Conservation (phyloP, 2,329 filamentous ascomycete species). For the Claviceps digitariae region DNA sequence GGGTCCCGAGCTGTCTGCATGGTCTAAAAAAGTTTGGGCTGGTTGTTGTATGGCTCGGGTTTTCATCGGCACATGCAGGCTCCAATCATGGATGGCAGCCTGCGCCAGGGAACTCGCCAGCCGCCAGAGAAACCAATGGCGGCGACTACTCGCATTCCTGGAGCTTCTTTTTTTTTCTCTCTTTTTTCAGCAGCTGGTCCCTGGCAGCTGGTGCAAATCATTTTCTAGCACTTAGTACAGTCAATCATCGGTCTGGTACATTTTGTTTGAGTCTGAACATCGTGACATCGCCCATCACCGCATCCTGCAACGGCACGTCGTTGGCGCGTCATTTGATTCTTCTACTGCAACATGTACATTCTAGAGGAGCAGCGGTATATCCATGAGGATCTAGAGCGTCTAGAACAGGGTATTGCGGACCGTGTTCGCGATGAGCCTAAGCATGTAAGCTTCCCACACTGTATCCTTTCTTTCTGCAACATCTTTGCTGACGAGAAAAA, state of each 20-base stretch:
- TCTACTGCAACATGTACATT: constrained; percentile 51
- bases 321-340: not conserved
- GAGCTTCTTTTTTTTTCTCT: not conserved
- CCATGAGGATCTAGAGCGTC: constrained; percentile 90
- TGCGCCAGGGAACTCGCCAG: not conserved
- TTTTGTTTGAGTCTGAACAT: not conserved
- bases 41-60: constrained; percentile 12
- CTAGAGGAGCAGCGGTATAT: constrained; percentile 88
- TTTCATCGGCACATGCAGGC: constrained; percentile 19
- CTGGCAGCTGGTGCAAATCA: not conserved
- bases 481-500: constrained; percentile 12
- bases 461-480: not conserved
- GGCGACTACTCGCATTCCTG: not conserved
- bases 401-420: constrained; percentile 88
- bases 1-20: not conserved
- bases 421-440: constrained; percentile 79
- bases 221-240: no score
- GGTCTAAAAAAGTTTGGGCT: constrained; percentile 15
- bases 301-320: not conserved
- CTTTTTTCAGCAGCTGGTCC: not conserved
- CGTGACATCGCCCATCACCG: not conserved
- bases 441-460: constrained; percentile 44
- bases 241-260: no score
- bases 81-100: not conserved
- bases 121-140: not conserved